A percentile compares a stretch with the other conserved stretches of the same genome.
phyloP scores from a whole-genome alignment of 495 filamentous ascomycete genomes.

The Xylaria scruposa region DNA sequence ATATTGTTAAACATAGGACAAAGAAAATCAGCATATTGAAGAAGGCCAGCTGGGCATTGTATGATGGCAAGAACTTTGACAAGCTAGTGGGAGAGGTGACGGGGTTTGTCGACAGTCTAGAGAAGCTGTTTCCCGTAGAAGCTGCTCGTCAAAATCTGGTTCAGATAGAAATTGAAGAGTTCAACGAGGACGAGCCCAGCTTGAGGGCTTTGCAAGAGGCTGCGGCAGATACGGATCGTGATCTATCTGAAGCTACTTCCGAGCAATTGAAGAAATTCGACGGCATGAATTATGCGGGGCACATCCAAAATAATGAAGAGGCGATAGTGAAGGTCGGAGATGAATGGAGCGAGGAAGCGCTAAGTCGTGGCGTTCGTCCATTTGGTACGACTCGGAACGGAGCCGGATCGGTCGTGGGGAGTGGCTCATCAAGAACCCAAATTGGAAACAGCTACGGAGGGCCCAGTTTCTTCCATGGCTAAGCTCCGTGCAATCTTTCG shows the following conservation, averaged over 20 bases:
- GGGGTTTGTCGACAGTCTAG: conserved; percentile 33
- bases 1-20: conserved; percentile 31
- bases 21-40: conserved; percentile 35
- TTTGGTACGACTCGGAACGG: conserved; percentile 6
- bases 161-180: conserved; percentile 27
- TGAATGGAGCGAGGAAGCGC: background rate
- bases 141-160: conserved; percentile 1
- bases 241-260: background rate
- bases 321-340: conserved; percentile 19
- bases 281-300: background rate
- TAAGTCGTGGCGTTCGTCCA: background rate
- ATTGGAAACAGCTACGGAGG: conserved; percentile 23
- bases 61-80: conserved; percentile 34
- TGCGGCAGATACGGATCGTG: conserved; percentile 4
- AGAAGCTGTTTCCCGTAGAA: conserved; percentile 34
- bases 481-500: no score
- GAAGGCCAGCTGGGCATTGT: conserved; percentile 39
- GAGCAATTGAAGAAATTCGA: background rate
- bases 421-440: conserved; percentile 1
- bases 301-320: background rate
- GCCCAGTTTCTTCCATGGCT: conserved; percentile 11
- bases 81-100: conserved; percentile 31
- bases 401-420: background rate
- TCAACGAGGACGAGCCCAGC: conserved; percentile 24
- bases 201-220: conserved; percentile 14